These are phyloP conservation scores for Solioccasus polychromus DNA, from an alignment of 768 basidiomycete genomes.

Conservation along the genomic window DNA sequence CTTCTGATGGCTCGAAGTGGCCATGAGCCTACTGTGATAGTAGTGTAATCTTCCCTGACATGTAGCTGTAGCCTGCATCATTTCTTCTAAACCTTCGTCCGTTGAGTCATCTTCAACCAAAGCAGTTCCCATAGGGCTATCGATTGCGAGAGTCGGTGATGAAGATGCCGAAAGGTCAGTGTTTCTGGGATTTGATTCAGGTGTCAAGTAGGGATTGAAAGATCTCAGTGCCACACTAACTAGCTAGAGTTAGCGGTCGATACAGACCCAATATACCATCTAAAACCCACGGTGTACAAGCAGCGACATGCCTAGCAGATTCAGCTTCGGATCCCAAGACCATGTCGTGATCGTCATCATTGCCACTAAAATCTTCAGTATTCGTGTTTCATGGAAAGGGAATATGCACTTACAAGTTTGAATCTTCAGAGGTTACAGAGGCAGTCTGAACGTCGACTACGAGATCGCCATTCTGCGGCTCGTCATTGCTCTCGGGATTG, in stretches of 20 bases:
- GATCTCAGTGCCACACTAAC: constrained; percentile 13
- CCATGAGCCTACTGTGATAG: constrained; percentile 11
- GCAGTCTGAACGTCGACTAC: background rate
- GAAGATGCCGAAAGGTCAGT: background rate
- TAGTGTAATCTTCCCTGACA: constrained; percentile 12
- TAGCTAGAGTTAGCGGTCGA: background rate
- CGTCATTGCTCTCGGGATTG: background rate
- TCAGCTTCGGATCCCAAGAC: background rate
- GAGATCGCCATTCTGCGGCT: background rate
- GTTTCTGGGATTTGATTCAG: constrained; percentile 22
- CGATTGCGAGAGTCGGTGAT: constrained; percentile 8
- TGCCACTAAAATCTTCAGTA: constrained; percentile 1
- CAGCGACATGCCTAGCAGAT: background rate
- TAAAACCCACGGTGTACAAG: constrained; percentile 21
- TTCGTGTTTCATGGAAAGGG: background rate
- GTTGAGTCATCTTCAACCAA: background rate
- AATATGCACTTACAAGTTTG: constrained; percentile 8
- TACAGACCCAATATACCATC: background rate
- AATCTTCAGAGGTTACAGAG: background rate
- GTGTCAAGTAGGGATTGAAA: constrained; percentile 27
- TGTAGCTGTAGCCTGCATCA: constrained; percentile 17
- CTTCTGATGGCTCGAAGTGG: constrained; percentile 11
- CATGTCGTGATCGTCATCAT: background rate
- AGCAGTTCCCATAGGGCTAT: background rate
- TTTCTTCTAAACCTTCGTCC: constrained; percentile 1